Conservation (phyloP, 768 basidiomycete genomes). For the Collybia sp. region DNA sequence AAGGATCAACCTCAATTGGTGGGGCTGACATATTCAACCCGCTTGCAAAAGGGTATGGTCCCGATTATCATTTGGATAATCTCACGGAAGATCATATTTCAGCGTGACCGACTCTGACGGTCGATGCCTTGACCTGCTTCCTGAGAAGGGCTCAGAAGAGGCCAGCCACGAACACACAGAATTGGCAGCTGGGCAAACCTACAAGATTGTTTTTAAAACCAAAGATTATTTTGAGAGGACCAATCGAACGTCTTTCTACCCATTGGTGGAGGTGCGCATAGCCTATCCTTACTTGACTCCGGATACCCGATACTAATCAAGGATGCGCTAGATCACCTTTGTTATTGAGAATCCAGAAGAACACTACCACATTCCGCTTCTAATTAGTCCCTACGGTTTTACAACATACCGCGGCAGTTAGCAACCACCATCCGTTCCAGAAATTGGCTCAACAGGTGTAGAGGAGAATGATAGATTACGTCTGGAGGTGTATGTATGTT, state of each 20-base stretch:
- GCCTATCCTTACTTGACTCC: too few species aligned
- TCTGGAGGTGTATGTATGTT: constrained; percentile 17
- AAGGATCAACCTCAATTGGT: constrained; percentile 21
- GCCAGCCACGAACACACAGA: constrained; percentile 35
- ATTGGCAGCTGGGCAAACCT: constrained; percentile 53
- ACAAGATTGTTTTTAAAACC: constrained; percentile 85
- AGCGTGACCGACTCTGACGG: constrained; percentile 82
- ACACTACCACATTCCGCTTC: constrained; percentile 88
- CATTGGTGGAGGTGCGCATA: constrained; percentile 75
- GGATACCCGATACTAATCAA: background rate
- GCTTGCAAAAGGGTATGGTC: constrained; percentile 57
- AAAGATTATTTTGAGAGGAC: constrained; percentile 73
- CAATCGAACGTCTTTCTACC: constrained; percentile 74
- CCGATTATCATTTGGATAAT: background rate
- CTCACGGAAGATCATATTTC: constrained; percentile 7
- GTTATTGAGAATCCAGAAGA: constrained; percentile 65
- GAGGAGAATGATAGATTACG: constrained; percentile 15
- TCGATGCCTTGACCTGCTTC: constrained; percentile 74
- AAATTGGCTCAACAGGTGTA: constrained; percentile 8
- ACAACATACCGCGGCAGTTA: constrained; percentile 93
- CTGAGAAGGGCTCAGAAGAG: constrained; percentile 43
- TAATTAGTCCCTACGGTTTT: constrained; percentile 88
- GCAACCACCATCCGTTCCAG: constrained; percentile 6
- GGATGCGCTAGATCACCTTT: constrained; percentile 64
- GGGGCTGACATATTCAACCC: constrained; percentile 42